phyloP scores from a whole-genome alignment of 352 stramenopile species.

The Pythium brassicae region DNA sequence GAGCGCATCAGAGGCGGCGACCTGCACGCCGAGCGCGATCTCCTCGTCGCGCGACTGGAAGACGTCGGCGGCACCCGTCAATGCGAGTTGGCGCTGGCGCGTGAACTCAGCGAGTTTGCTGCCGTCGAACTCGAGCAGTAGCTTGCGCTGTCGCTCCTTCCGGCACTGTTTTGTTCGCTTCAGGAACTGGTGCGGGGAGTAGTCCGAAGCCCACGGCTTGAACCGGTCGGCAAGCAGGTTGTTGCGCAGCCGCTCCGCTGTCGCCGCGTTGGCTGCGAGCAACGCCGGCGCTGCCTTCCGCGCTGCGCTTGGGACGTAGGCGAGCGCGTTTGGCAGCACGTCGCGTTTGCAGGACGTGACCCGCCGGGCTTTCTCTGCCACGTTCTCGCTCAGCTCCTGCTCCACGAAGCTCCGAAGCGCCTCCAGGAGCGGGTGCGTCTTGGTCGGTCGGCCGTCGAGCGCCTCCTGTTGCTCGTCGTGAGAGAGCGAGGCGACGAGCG shows the following conservation, averaged over 20 bases:
- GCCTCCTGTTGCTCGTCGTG: conserved; percentile 68
- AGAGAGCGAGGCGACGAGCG: conserved; percentile 65
- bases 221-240: conserved; percentile 38
- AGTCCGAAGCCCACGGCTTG: conserved; percentile 37
- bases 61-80: conserved; percentile 5
- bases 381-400: conserved; percentile 29
- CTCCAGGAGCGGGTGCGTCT: conserved; percentile 59
- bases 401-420: conserved; percentile 64
- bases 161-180: conserved; percentile 27
- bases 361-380: conserved; percentile 18
- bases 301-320: conserved; percentile 22
- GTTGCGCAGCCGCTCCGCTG: conserved; percentile 28
- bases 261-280: conserved; percentile 35
- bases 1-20: conserved; percentile 43
- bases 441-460: conserved; percentile 52
- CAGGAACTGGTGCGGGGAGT: conserved; percentile 28
- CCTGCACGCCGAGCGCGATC: conserved; percentile 41
- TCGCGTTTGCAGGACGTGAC: conserved; percentile 23
- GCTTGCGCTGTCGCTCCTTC: conserved; percentile 32
- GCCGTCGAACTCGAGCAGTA: conserved; percentile 44
- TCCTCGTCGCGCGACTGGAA: conserved; percentile 26
- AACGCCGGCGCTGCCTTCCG: conserved; percentile 10
- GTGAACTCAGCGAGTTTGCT: conserved; percentile 21
- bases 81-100: conserved; percentile 13
- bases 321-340: conserved; percentile 30